Percentiles rank a stretch among this genome's conserved stretches.
phyloP scores from a whole-genome alignment of 164 flowering plant genomes.

The Brasenia schreberi region DNA sequence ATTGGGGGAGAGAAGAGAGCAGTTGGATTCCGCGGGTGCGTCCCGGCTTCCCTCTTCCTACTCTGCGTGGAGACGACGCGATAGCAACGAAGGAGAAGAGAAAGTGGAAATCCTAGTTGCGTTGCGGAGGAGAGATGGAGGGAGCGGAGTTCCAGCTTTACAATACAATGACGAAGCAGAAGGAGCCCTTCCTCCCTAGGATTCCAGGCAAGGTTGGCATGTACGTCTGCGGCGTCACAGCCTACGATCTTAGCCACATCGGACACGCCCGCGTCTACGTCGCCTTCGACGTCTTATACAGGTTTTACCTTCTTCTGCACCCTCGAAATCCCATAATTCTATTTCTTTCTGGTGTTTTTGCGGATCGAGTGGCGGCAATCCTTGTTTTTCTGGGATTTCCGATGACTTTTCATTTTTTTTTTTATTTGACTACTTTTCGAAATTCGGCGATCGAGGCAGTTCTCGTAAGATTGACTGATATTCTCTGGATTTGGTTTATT shows the following conservation, averaged over 20 bases:
- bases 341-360: no score
- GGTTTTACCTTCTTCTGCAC: conserved; percentile 16
- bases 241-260: conserved; percentile 71
- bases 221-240: conserved; percentile 78
- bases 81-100: neutral
- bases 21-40: neutral
- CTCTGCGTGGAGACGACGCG: neutral
- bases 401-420: no score
- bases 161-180: conserved; percentile 54
- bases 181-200: conserved; percentile 49
- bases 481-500: no score
- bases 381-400: no score
- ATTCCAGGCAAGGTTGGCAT: conserved; percentile 52
- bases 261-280: conserved; percentile 91
- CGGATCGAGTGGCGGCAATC: no score
- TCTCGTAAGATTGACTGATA: no score
- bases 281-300: conserved; percentile 61
- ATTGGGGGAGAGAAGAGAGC: neutral
- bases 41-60: neutral
- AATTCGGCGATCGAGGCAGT: no score
- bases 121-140: conserved; percentile 11
- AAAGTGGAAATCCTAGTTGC: neutral
- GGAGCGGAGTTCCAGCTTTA: conserved; percentile 25
- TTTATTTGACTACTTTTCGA: no score
- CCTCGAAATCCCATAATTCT: neutral